Percentiles rank a stretch among this genome's conserved stretches.
Conservation (phyloP, 2,329 filamentous ascomycete genomes). For the Alternaria brassicicola region DNA sequence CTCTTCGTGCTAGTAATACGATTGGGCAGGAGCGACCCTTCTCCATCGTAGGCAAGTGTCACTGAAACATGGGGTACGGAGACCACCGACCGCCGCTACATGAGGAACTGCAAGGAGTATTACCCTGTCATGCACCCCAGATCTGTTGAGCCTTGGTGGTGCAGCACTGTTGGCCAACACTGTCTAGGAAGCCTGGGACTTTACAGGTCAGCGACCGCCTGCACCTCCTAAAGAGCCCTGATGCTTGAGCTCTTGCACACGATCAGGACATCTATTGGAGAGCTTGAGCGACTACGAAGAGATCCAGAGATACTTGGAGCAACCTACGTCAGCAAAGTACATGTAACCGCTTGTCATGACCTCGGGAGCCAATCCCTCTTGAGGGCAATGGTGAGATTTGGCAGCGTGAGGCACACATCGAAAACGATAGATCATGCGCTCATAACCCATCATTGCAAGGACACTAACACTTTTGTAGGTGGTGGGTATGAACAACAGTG, state of each 20-base stretch:
- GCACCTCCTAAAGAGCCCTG: slow-evolving; percentile 2
- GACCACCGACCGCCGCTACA: slow-evolving; percentile 4
- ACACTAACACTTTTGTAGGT: neutral
- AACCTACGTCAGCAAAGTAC: neutral
- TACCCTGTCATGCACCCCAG: slow-evolving; percentile 24
- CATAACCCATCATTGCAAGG: neutral
- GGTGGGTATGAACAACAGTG: neutral
- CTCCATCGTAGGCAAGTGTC: neutral
- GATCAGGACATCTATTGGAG: neutral
- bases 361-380: neutral
- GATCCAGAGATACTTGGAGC: neutral
- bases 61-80: slow-evolving; percentile 1
- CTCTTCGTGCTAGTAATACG: neutral
- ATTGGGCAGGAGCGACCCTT: neutral
- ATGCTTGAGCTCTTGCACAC: slow-evolving; percentile 3
- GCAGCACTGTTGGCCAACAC: slow-evolving; percentile 4
- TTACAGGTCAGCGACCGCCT: slow-evolving; percentile 12
- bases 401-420: neutral
- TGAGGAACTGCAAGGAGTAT: slow-evolving; percentile 12
- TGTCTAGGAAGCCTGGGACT: slow-evolving; percentile 1
- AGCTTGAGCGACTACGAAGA: neutral
- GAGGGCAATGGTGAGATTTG: neutral
- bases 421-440: neutral
- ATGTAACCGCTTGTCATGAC: neutral
- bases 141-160: slow-evolving; percentile 21